A percentile compares a stretch with the other conserved stretches of the same genome.
Evolutionary conservation across 2,329 filamentous ascomycete genomes (phyloP).

Genomic region (Aspergillus eucalypticola): DNA sequence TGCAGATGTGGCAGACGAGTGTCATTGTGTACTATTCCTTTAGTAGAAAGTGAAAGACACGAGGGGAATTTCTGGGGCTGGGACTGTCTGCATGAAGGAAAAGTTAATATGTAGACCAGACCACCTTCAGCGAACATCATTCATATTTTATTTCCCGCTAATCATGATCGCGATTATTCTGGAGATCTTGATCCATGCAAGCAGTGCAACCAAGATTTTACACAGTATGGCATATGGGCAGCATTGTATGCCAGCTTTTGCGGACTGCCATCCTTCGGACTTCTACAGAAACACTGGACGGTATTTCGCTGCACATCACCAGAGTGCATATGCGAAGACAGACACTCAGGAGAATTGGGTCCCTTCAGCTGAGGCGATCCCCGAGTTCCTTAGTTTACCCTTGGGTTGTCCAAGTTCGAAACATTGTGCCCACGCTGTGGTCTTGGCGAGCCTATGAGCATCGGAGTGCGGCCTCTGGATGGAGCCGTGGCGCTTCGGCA

Average conservation of each 20-base stretch:
- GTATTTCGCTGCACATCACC: too few relatives aligned
- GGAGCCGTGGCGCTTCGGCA: neutral
- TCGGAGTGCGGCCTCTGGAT: neutral
- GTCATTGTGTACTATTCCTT: neutral
- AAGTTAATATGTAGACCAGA: too few relatives aligned
- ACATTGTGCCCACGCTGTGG: neutral
- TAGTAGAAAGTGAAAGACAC: neutral
- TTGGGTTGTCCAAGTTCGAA: neutral
- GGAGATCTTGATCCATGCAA: neutral
- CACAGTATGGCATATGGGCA: too few relatives aligned
- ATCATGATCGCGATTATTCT: neutral
- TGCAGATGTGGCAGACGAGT: neutral
- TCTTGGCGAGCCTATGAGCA: conserved; percentile 5
- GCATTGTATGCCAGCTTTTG: too few relatives aligned
- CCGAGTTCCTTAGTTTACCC: neutral
- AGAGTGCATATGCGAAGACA: too few relatives aligned
- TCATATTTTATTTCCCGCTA: neutral
- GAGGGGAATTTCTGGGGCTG: neutral
- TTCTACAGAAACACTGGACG: too few relatives aligned
- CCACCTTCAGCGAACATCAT: neutral
- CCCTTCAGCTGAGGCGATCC: neutral
- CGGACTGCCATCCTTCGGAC: too few relatives aligned
- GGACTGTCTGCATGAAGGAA: neutral
- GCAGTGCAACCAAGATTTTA: too few relatives aligned
- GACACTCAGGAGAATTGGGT: neutral